Evolutionary conservation across 768 basidiomycete species (phyloP).

Genomic region (Leucogyrophana mollusca): DNA sequence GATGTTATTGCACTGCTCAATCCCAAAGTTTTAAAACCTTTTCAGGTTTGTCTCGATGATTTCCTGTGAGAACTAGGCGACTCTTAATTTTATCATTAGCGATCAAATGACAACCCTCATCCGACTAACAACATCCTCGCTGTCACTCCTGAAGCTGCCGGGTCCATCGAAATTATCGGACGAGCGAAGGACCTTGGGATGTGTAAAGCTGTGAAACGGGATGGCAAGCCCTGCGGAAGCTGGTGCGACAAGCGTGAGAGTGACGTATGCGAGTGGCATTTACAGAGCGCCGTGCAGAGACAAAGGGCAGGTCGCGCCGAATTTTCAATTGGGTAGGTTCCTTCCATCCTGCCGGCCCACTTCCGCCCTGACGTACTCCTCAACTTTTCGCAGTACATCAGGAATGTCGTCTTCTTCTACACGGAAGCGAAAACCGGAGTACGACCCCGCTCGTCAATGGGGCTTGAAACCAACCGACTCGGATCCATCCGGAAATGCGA

Average conservation of each 20-base stretch:
- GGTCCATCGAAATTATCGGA: slow-evolving; percentile 82
- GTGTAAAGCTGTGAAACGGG: slow-evolving; percentile 74
- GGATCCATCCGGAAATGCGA: slow-evolving; percentile 38
- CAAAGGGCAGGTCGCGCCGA: slow-evolving; percentile 79
- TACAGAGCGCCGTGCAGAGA: slow-evolving; percentile 77
- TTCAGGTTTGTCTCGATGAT: slow-evolving; percentile 52
- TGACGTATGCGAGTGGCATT: slow-evolving; percentile 90
- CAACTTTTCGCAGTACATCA: slow-evolving; percentile 53
- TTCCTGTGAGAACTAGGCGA: background rate
- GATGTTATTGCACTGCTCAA: slow-evolving; percentile 90
- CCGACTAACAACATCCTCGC: slow-evolving; percentile 82
- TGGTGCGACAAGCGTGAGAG: slow-evolving; percentile 92
- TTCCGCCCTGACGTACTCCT: background rate
- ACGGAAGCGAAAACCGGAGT: slow-evolving; percentile 50
- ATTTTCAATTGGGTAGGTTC: slow-evolving; percentile 74
- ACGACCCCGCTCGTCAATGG: slow-evolving; percentile 73
- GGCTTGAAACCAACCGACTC: slow-evolving; percentile 62
- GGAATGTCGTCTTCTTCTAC: slow-evolving; percentile 56
- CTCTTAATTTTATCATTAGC: slow-evolving; percentile 26
- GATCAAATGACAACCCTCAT: slow-evolving; percentile 59
- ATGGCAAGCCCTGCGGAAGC: slow-evolving; percentile 77
- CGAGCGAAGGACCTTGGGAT: slow-evolving; percentile 84
- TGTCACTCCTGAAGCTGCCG: slow-evolving; percentile 79
- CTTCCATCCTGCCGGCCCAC: background rate
- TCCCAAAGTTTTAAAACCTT: slow-evolving; percentile 83